phyloP scores from a whole-genome alignment of 202 grass and related monocot genomes.

The Carex arenaria region DNA sequence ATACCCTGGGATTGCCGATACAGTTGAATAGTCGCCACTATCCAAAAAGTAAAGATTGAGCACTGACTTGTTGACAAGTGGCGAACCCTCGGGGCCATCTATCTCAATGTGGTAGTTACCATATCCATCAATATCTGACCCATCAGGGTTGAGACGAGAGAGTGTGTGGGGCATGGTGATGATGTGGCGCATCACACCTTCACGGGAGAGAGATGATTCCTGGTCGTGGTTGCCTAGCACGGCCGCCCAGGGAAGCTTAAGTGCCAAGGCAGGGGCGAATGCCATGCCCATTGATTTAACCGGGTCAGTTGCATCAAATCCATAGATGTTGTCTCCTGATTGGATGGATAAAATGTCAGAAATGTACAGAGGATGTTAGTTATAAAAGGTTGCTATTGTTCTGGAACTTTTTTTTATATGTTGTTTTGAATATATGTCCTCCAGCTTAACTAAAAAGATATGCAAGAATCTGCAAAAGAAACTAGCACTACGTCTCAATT shows the following conservation, averaged over 20 bases:
- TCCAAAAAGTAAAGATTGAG: constrained; percentile 94
- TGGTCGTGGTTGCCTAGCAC: constrained; percentile 93
- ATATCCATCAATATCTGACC: constrained; percentile 70
- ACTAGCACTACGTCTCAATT: too few species aligned
- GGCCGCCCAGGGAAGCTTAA: constrained; percentile 85
- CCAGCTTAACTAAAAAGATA: neutral
- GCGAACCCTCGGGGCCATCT: constrained; percentile 47
- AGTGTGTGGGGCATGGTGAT: constrained; percentile 67
- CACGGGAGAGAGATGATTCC: constrained; percentile 71
- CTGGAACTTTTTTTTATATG: neutral
- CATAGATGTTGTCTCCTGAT: constrained; percentile 92
- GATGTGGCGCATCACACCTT: constrained; percentile 80
- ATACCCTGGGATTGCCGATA: constrained; percentile 54
- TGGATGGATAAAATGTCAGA: neutral
- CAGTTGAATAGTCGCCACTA: constrained; percentile 92
- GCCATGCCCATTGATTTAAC: constrained; percentile 77
- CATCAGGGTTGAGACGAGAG: constrained; percentile 63
- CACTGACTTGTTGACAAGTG: constrained; percentile 71
- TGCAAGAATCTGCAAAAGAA: too few species aligned
- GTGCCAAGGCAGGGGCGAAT: constrained; percentile 58
- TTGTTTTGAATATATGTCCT: neutral
- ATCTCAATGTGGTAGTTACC: constrained; percentile 92
- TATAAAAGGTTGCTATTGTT: neutral
- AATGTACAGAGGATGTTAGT: neutral
- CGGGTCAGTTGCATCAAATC: constrained; percentile 45